Evolutionary conservation across 768 basidiomycete genomes (phyloP).

Genomic region (Pleurotus salmoneostramineus): DNA sequence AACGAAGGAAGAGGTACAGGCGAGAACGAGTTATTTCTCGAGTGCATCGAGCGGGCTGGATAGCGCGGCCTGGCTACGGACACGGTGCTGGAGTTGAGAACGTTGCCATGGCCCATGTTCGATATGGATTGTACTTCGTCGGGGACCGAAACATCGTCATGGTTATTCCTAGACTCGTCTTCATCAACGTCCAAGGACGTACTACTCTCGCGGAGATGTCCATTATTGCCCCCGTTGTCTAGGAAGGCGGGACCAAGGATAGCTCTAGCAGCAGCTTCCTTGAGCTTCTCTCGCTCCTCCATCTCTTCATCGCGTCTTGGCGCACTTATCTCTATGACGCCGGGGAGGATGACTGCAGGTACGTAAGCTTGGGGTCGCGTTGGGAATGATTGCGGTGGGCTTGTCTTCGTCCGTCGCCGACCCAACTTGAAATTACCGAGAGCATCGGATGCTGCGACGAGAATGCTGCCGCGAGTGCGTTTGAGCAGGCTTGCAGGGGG

Average conservation of each 20-base stretch:
- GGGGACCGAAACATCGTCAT: constrained; percentile 5
- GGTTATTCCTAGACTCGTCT: constrained; percentile 31
- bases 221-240: constrained; percentile 10
- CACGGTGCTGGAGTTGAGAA: constrained; percentile 9
- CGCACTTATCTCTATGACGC: constrained; percentile 70
- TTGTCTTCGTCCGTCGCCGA: constrained; percentile 33
- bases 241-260: constrained; percentile 55
- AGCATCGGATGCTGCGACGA: constrained; percentile 52
- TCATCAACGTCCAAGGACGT: constrained; percentile 21
- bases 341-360: constrained; percentile 47
- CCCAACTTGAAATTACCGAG: constrained; percentile 42
- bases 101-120: not conserved
- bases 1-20: constrained; percentile 49
- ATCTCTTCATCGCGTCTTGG: constrained; percentile 54
- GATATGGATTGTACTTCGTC: constrained; percentile 2
- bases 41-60: constrained; percentile 35
- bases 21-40: constrained; percentile 31
- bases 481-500: constrained; percentile 22
- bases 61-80: constrained; percentile 21
- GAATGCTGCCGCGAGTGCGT: constrained; percentile 38
- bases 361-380: constrained; percentile 9
- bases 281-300: constrained; percentile 71
- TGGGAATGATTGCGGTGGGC: constrained; percentile 24
- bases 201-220: constrained; percentile 27
- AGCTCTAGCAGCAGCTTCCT: constrained; percentile 72